Percentiles rank a stretch among this genome's conserved stretches.
These are phyloP conservation scores for Artemisia tridentata DNA, from an alignment of 129 eudicot species.

Conservation along the genomic window DNA sequence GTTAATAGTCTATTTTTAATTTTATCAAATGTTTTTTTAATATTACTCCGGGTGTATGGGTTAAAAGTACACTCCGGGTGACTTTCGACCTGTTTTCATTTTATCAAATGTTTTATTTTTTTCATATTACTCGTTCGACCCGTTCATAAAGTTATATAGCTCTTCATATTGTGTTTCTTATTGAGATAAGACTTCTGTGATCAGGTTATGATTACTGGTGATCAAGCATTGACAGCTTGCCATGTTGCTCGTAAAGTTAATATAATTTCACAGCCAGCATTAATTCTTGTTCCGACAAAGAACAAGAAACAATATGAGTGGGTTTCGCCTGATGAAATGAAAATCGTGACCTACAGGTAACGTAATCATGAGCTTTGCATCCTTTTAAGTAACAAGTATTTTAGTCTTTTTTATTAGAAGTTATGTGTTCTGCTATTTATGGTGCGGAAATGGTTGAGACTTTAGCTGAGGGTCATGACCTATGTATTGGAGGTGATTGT, in stretches of 20 bases:
- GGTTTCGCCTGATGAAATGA: no score
- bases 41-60: no score
- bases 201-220: slow-evolving; percentile 97
- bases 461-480: no score
- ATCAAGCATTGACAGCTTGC: slow-evolving; percentile 98
- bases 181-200: background rate
- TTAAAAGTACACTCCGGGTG: no score
- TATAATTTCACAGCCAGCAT: slow-evolving; percentile 71
- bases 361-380: slow-evolving; percentile 1
- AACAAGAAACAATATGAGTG: slow-evolving; percentile 54
- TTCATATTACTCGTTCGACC: no score
- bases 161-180: no score
- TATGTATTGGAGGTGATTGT: slow-evolving; percentile 92
- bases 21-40: no score
- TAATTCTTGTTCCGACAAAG: slow-evolving; percentile 66
- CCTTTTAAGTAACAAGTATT: background rate
- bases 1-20: no score
- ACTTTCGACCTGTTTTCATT: no score
- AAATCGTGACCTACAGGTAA: slow-evolving; percentile 61
- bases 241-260: slow-evolving; percentile 92
- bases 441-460: slow-evolving; percentile 69
- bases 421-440: slow-evolving; percentile 1
- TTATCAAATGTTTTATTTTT: no score
- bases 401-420: background rate
- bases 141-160: no score